Base-by-base conservation (phyloP, 179 eudicot genomes). In the Actinidia polygama region DNA sequence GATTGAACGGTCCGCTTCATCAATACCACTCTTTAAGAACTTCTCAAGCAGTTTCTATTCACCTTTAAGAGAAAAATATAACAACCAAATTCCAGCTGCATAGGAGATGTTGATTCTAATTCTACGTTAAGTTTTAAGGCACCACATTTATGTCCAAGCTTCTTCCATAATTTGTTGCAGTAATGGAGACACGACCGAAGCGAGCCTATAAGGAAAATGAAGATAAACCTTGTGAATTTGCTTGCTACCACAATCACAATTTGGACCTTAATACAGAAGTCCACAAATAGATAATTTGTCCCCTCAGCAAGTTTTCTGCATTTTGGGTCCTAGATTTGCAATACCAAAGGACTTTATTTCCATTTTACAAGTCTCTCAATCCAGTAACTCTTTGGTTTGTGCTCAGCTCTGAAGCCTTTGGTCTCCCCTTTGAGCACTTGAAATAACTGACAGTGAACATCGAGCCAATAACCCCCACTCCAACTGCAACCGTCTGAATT, bases 21-120 rank as follows among this genome's bases (percentile, higher is more conserved):
- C 55, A 18, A 72, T 55, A 21, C 75, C 76, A 36, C 64, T 51
- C 26, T 47, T 55, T 59, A 84, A 21, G 18, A 62, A 76, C 8
- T 44, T 47, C 11, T 63, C 10, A n/a, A 75, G 77, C 16, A 86
- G 46, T 57, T 80, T 78, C 10, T 21, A 74, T 24, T 86, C 91
- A 10, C 85, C 91, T 85, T 88, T 84, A 59, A 86, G 91, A 18
- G 72, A 79, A 88, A 18, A 70, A 79, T 85, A 57, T 67, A 85
- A 62, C 26, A 57, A 30, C 79, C 57, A 44, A 83, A 49, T n/a
- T 85, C 84, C n/a, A n/a, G n/a, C n/a, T n/a, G n/a, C n/a, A n/a
- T n/a, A n/a, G n/a, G n/a, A n/a, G n/a, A n/a, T n/a, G n/a, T 26
- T 10, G 40, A 46, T n/a, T 21, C 44, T 62, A 18, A 30, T 18